Evolutionary conservation across 106 monocot species (phyloP).

Genomic region (Dioscorea dumetorum): DNA sequence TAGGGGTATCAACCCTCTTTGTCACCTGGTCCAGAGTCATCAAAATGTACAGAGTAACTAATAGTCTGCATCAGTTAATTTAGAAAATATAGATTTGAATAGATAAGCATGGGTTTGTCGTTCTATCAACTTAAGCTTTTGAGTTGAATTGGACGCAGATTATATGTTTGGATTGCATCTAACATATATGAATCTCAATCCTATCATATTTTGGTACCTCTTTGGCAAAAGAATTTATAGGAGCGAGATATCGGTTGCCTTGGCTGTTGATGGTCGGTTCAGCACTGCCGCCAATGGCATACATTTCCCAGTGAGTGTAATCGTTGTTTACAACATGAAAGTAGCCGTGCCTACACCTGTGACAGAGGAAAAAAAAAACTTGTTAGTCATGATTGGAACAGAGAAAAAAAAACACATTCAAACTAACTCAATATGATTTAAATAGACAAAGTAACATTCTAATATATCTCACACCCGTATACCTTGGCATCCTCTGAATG

Average conservation of each 20-base stretch:
- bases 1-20: constrained; percentile 15
- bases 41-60: too few species aligned
- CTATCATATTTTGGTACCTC: constrained; percentile 3
- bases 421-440: too few species aligned
- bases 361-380: not conserved
- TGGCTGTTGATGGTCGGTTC: constrained; percentile 35
- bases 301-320: constrained; percentile 41
- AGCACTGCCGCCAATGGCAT: constrained; percentile 33
- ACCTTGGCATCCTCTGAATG: constrained; percentile 20
- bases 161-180: too few species aligned
- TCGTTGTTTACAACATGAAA: constrained; percentile 37
- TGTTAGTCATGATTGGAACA: too few species aligned
- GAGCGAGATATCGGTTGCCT: constrained; percentile 30
- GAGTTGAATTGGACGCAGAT: too few species aligned
- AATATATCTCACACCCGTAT: not conserved
- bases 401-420: too few species aligned
- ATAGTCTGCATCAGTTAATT: too few species aligned
- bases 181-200: too few species aligned
- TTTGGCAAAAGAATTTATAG: constrained; percentile 22
- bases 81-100: too few species aligned
- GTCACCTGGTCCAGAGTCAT: constrained; percentile 17
- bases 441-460: too few species aligned
- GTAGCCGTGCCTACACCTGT: constrained; percentile 34
- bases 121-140: too few species aligned
- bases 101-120: too few species aligned